Evolutionary conservation across 179 eudicot genomes (phyloP).

Genomic region (Actinidia polygama): DNA sequence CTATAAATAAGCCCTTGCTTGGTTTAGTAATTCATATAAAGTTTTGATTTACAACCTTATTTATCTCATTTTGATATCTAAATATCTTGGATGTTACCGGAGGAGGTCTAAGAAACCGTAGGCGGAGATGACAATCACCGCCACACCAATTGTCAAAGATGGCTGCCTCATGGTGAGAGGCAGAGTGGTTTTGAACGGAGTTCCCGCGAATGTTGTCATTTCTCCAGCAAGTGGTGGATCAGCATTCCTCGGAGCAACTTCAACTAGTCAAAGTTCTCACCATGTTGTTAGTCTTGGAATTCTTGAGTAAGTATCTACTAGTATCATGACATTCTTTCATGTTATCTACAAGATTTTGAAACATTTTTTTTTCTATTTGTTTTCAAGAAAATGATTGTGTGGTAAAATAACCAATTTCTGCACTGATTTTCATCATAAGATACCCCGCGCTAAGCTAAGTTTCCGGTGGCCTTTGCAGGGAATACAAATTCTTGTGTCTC

Average conservation of each 20-base stretch:
- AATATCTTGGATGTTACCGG: neutral
- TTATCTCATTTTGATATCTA: neutral
- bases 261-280: neutral
- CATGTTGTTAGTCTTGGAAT: neutral
- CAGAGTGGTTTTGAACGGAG: too few species aligned
- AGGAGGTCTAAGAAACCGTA: neutral
- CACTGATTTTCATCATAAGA: too few species aligned
- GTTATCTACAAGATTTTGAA: neutral
- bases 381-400: too few species aligned
- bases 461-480: neutral
- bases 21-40: too few species aligned
- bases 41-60: neutral
- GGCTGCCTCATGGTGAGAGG: too few species aligned
- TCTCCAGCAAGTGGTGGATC: too few species aligned
- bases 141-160: too few species aligned
- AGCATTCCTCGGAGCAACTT: neutral
- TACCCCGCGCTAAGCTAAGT: too few species aligned
- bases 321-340: neutral
- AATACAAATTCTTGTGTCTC: neutral
- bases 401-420: neutral
- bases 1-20: too few species aligned
- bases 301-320: neutral
- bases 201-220: too few species aligned
- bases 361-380: neutral
- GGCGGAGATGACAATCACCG: too few species aligned